Base-by-base conservation (phyloP, 305 asterid species). In the Solanum hybrid region DNA sequence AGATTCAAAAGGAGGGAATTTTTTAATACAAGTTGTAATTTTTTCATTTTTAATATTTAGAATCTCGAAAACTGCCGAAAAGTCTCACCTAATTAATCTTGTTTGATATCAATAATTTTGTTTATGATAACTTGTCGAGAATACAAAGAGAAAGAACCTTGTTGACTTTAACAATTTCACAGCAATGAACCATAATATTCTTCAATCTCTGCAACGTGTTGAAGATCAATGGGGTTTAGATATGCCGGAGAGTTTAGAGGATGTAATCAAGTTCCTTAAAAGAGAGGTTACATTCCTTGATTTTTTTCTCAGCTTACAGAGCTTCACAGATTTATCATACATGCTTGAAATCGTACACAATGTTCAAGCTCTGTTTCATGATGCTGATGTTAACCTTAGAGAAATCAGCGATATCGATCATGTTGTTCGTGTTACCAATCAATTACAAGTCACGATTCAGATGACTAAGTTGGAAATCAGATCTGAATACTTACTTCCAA, bases 371-470 rank as follows among this genome's bases (percentile, higher is more conserved):
- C 69, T 56, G 69, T 17, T 56, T 56, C 24, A 56, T 17, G 24
- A 56, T 31, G 32, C 32, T 31, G 32, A 3, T 3, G 32, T 31
- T 31, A 31, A 31, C 32, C 32, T 31, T 31, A 31, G 0, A 31
- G 32, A 31, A 31, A 31, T 31, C 32, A 31, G 32, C 32, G 69
- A 56, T 0, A 56, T 56, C 1, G 66, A 56, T 56, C 66, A 56
- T 0, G 24, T 56, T 56, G 24, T 0, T 17, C 0, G 69, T 0
- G 24, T 16, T 56, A 2, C 66, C 69, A 0, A 56, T 56, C 24
- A 56, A 56, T 6, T 56, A 1, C 10, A 56, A 56, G 69, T 56
- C 69, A 56, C 0, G 0, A 17, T 56, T 17, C 24, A 56, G 24
- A 56, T 0, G 69, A 56, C 24, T 56, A 56, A 56, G 24, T 56